A percentile compares a stretch with the other conserved stretches of the same genome.
phyloP scores from a whole-genome alignment of 2,329 filamentous ascomycete species.

The Teratosphaeria nubilosa region DNA sequence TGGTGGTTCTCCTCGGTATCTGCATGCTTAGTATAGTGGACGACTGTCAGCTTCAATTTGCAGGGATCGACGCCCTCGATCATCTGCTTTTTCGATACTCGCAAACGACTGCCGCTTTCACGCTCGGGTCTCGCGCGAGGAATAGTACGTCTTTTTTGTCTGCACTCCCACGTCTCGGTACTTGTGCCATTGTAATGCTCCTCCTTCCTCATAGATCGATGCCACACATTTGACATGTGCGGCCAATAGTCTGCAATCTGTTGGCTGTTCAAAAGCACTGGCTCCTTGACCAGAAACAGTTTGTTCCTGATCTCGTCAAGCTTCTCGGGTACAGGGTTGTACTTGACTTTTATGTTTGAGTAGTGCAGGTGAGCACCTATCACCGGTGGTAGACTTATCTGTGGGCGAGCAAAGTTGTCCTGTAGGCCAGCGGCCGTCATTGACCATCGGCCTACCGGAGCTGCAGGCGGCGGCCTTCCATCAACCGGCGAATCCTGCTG shows the following conservation, averaged over 20 bases:
- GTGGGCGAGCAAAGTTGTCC: neutral
- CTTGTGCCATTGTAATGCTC: constrained; percentile 9
- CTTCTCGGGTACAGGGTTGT: constrained; percentile 12
- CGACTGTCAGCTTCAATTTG: constrained; percentile 9
- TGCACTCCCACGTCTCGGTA: constrained; percentile 14
- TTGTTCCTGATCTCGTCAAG: constrained; percentile 14
- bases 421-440: neutral
- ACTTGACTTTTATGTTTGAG: constrained; percentile 14
- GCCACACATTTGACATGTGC: constrained; percentile 16
- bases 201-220: constrained; percentile 6
- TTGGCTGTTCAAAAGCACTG: constrained; percentile 14
- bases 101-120: constrained; percentile 1
- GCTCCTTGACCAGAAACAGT: constrained; percentile 12
- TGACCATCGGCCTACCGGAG: neutral
- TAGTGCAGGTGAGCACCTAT: constrained; percentile 13
- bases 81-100: constrained; percentile 1
- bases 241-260: constrained; percentile 17
- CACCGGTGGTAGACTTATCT: constrained; percentile 9
- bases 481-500: neutral
- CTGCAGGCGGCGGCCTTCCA: neutral
- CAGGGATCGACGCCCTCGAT: constrained; percentile 7
- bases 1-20: constrained; percentile 5
- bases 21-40: constrained; percentile 14
- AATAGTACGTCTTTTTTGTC: constrained; percentile 8
- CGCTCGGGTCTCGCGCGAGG: neutral